These are phyloP conservation scores for Salix dunnii DNA, from an alignment of 345 rosid genomes.

Conservation along the genomic window DNA sequence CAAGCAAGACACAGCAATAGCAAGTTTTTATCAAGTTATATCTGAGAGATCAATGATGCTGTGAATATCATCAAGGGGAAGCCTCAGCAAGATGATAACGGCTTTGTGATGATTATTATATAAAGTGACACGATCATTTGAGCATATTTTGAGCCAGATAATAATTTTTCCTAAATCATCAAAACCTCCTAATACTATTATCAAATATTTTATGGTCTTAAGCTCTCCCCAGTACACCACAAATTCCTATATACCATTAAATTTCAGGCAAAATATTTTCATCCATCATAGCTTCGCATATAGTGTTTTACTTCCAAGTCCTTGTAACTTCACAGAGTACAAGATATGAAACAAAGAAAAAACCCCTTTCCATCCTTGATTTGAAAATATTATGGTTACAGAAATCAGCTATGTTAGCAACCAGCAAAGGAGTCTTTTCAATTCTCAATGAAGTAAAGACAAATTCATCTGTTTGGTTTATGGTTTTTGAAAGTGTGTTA, in stretches of 20 bases:
- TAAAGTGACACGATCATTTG: not conserved
- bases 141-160: not conserved
- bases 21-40: not conserved
- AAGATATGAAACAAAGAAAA: not conserved
- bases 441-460: not conserved
- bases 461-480: not conserved
- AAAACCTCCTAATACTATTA: not conserved
- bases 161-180: not conserved
- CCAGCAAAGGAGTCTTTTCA: not conserved
- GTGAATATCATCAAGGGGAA: not conserved
- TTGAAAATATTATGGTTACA: not conserved
- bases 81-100: not conserved
- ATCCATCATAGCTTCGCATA: not conserved
- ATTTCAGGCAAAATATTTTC: not conserved
- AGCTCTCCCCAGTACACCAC: not conserved
- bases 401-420: not conserved
- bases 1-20: not conserved
- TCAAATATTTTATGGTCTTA: not conserved
- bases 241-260: not conserved
- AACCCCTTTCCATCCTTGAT: not conserved
- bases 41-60: not conserved
- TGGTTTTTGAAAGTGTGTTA: not conserved
- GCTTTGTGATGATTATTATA: not conserved
- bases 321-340: not conserved
- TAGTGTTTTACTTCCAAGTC: not conserved